phyloP scores from a whole-genome alignment of 2,329 filamentous ascomycete species.

The Pleurostoma richardsiae region DNA sequence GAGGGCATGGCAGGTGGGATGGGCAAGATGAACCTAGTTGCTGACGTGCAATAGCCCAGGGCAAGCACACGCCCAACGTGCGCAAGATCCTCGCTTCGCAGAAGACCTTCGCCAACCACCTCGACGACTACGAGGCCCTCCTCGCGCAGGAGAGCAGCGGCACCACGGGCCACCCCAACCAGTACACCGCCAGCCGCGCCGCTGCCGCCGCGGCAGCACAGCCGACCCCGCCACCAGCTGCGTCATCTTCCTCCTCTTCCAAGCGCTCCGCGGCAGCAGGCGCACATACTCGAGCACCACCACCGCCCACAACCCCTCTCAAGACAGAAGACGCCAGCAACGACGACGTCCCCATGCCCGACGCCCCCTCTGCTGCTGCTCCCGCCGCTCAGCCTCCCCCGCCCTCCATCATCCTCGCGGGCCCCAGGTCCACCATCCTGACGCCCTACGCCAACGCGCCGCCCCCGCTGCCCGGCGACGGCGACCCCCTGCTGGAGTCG shows the following conservation, averaged over 20 bases:
- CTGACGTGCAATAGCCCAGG: slow-evolving; percentile 25
- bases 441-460: slow-evolving; percentile 23
- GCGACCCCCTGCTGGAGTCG: slow-evolving; percentile 53
- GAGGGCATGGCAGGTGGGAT: too few relatives aligned
- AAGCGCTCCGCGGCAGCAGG: slow-evolving; percentile 2
- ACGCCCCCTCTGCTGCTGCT: slow-evolving; percentile 19
- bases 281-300: slow-evolving; percentile 2
- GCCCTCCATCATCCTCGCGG: slow-evolving; percentile 10
- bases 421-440: slow-evolving; percentile 25
- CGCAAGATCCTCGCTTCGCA: slow-evolving; percentile 74
- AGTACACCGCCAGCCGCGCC: slow-evolving; percentile 14
- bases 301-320: not conserved
- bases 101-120: slow-evolving; percentile 78
- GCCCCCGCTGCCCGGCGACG: slow-evolving; percentile 37
- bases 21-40: not conserved
- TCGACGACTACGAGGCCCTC: slow-evolving; percentile 72
- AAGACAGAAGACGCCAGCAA: slow-evolving; percentile 2
- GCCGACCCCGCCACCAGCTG: slow-evolving; percentile 1
- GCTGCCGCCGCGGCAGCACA: slow-evolving; percentile 3
- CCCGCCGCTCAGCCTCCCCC: slow-evolving; percentile 11
- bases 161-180: slow-evolving; percentile 20
- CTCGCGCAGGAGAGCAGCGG: slow-evolving; percentile 37
- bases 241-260: slow-evolving; percentile 1
- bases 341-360: slow-evolving; percentile 34
- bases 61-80: slow-evolving; percentile 63